Evolutionary conservation across 202 grass and related monocot species (phyloP).

Genomic region (Schoenoplectus tabernaemontani): DNA sequence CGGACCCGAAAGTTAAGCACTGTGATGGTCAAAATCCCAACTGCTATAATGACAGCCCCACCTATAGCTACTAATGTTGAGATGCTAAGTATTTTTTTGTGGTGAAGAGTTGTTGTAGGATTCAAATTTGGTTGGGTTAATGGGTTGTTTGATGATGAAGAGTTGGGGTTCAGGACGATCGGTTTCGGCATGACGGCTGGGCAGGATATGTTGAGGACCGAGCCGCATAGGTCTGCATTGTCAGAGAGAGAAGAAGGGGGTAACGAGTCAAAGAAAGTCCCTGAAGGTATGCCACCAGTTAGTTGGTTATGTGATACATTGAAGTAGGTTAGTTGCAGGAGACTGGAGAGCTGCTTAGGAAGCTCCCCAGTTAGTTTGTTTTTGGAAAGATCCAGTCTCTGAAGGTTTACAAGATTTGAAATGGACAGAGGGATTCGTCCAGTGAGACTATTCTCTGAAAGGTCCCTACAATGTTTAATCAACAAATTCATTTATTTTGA

Average conservation of each 20-base stretch:
- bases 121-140: conserved; percentile 24
- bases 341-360: conserved; percentile 47
- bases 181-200: conserved; percentile 70
- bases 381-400: conserved; percentile 54
- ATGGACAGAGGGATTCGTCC: conserved; percentile 53
- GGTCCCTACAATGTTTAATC: conserved; percentile 49
- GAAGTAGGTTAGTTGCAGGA: conserved; percentile 53
- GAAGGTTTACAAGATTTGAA: conserved; percentile 58
- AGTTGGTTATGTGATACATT: conserved; percentile 84
- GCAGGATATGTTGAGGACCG: conserved; percentile 55
- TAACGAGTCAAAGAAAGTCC: conserved; percentile 66
- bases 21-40: conserved; percentile 73
- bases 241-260: conserved; percentile 38
- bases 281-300: conserved; percentile 63
- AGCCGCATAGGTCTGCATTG: conserved; percentile 60
- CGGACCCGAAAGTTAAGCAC: conserved; percentile 58
- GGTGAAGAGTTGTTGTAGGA: conserved; percentile 36
- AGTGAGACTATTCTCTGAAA: conserved; percentile 60
- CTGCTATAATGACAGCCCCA: conserved; percentile 47
- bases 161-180: conserved; percentile 88
- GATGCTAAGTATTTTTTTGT: conserved; percentile 94
- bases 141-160: conserved; percentile 36
- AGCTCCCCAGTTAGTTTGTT: conserved; percentile 68
- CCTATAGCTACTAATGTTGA: conserved; percentile 85
- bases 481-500: conserved; percentile 14